Evolutionary conservation across 2,329 filamentous ascomycete species (phyloP).

Genomic region (Daldinia eschscholtzii): DNA sequence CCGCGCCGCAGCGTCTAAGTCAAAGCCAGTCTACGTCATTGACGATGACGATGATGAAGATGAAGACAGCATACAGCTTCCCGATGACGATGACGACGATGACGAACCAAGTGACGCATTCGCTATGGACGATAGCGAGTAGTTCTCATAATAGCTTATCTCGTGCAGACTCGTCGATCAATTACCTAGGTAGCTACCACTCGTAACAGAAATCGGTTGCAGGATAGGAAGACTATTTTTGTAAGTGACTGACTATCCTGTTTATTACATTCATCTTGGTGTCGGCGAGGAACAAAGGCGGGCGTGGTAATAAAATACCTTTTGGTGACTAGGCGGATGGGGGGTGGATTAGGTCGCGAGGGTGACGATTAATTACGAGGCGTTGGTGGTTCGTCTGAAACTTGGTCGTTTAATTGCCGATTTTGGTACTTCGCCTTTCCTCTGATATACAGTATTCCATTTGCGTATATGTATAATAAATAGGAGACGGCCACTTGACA

Average conservation of each 20-base stretch:
- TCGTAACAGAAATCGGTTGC: neutral
- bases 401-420: conserved; percentile 11
- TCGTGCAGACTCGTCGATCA: neutral
- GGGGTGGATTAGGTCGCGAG: neutral
- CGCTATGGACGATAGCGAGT: conserved; percentile 60
- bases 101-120: conserved; percentile 62
- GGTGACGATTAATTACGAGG: conserved; percentile 25
- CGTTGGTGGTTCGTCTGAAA: conserved; percentile 24
- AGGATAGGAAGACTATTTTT: neutral
- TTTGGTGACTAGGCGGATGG: conserved; percentile 2
- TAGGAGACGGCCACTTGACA: conserved; percentile 13
- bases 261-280: conserved; percentile 4
- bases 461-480: conserved; percentile 22
- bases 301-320: neutral
- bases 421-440: conserved; percentile 18
- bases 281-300: conserved; percentile 7
- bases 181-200: neutral
- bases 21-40: conserved; percentile 57
- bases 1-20: conserved; percentile 61
- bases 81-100: conserved; percentile 50
- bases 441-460: conserved; percentile 20
- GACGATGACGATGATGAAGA: conserved; percentile 56
- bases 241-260: conserved; percentile 9
- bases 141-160: conserved; percentile 26
- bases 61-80: conserved; percentile 42